Base-by-base conservation (phyloP, 495 filamentous ascomycete genomes). In the Massariosphaeria phaeospora region DNA sequence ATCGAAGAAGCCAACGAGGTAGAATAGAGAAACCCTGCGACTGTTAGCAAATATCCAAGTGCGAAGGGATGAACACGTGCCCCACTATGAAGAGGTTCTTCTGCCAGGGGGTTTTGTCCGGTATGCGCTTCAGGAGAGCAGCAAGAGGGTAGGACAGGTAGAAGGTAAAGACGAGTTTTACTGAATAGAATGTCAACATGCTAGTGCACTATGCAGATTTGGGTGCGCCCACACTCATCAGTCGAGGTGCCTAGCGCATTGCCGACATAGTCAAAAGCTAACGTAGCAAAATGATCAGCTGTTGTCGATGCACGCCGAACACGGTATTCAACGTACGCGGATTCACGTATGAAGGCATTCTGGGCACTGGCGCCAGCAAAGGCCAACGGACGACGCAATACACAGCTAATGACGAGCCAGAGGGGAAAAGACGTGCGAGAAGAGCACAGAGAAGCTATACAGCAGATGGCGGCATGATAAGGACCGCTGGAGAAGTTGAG, bases 121-220 rank as follows among this genome's bases (percentile, higher is more conserved):
- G 94, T 30, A 98, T 80, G 35, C 94, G 81, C 70, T 98, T 98
- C 12, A 98, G 77, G 46, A 95, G 64, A 33, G 76, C 93, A 38
- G 91, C 88, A 46, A 98, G 78, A 10, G 93, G 93, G 68, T 96
- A 98, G 26, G 94, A 96, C 24, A 96, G 69, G 35, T 97, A 77
- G 69, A 98, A 91, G 13, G 89, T 88, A 69, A 83, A 83, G 61
- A 96, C 84, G 66, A 97, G 84, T 67, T 98, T 98, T 48, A 98
- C 91, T 97, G 54, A 48, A n/a, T n/a, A n/a, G n/a, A n/a, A n/a
- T n/a, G n/a, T n/a, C n/a, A n/a, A n/a, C n/a, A n/a, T n/a, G n/a
- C n/a, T n/a, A n/a, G n/a, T n/a, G n/a, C n/a, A n/a, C n/a, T n/a
- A n/a, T n/a, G n/a, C n/a, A n/a, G n/a, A n/a, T n/a, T n/a, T n/a